phyloP scores from a whole-genome alignment of 257 asterid genomes.

The Rehmannia glutinosa region DNA sequence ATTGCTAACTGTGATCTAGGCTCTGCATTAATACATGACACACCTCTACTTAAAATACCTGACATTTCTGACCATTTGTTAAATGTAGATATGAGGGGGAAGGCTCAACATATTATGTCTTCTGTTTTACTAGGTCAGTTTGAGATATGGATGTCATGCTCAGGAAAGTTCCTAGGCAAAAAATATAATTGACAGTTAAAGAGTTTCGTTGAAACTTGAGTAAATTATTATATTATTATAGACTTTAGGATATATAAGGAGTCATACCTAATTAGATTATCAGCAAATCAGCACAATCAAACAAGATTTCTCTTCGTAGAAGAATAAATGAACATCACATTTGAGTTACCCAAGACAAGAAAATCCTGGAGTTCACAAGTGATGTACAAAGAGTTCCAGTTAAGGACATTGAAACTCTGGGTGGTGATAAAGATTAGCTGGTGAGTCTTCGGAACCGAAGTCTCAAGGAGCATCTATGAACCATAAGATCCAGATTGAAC shows the following conservation, averaged over 20 bases:
- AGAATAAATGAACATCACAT: neutral
- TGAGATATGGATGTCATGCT: too few species aligned
- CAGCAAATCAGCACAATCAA: conserved; percentile 14
- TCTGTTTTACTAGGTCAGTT: too few species aligned
- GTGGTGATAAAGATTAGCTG: neutral
- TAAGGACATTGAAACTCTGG: conserved; percentile 5
- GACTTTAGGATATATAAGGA: neutral
- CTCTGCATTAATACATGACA: too few species aligned
- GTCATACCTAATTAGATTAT: neutral
- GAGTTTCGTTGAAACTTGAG: neutral
- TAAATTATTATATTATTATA: neutral
- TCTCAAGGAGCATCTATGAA: neutral
- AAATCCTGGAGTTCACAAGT: neutral
- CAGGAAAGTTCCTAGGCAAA: too few species aligned
- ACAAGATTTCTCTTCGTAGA: neutral
- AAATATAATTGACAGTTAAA: neutral
- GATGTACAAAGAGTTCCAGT: conserved; percentile 3
- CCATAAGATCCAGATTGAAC: conserved; percentile 2
- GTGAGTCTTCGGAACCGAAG: neutral
- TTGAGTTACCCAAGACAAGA: neutral
- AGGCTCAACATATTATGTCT: too few species aligned
- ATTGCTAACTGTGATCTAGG: neutral
- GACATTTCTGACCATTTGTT: neutral
- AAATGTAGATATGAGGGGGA: neutral
- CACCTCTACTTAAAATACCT: neutral